Evolutionary conservation across 306 rosid genomes (phyloP).

Genomic region (Carpinus viminea): DNA sequence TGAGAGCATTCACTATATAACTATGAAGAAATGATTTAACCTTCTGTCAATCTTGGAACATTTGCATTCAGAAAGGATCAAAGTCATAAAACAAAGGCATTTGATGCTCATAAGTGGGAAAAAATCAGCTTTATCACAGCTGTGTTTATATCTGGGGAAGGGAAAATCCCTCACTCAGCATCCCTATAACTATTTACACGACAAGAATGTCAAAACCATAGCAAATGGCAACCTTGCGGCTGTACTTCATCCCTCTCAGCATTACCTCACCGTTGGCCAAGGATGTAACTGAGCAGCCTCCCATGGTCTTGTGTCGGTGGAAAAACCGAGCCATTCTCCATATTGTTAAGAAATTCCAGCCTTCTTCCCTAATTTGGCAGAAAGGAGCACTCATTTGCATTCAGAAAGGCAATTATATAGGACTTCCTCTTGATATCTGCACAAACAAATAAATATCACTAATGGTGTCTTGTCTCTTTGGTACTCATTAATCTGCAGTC

Average conservation of each 20-base stretch:
- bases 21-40: too few species aligned
- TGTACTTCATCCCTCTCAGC: constrained; percentile 10
- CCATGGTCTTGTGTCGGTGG: constrained; percentile 24
- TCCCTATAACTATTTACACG: constrained; percentile 54
- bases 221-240: constrained; percentile 36
- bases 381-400: constrained; percentile 34
- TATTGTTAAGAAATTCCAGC: constrained; percentile 32
- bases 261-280: constrained; percentile 23
- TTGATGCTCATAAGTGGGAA: background rate
- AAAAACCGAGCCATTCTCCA: constrained; percentile 28
- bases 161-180: constrained; percentile 24
- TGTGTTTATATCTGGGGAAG: background rate
- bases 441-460: constrained; percentile 28
- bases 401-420: constrained; percentile 42
- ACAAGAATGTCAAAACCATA: constrained; percentile 33
- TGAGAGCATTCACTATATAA: too few species aligned
- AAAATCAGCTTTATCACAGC: too few species aligned
- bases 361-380: constrained; percentile 26
- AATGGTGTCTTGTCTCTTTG: background rate
- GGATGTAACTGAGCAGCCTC: constrained; percentile 35
- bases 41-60: too few species aligned
- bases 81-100: background rate
- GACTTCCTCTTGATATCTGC: constrained; percentile 80
- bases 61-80: too few species aligned
- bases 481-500: background rate